A percentile compares a stretch with the other conserved stretches of the same genome.
Conservation (phyloP, 2,329 filamentous ascomycete species). For the Westerdykella ornata region DNA sequence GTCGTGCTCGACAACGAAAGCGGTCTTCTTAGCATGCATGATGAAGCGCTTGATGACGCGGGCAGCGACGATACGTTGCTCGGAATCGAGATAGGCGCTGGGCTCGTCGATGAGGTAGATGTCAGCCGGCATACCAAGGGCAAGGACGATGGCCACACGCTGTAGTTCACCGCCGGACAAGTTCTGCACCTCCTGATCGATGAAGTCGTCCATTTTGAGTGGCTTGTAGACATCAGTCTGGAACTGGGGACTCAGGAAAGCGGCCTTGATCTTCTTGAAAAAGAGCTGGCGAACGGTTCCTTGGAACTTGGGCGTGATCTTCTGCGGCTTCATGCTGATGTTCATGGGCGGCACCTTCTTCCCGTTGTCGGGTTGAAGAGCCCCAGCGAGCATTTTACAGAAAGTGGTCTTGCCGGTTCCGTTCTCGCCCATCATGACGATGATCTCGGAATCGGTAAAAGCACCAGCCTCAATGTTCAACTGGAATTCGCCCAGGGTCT, state of each 20-base stretch:
- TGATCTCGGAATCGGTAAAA: constrained; percentile 97
- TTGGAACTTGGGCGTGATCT: constrained; percentile 96
- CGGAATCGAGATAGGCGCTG: constrained; percentile 78
- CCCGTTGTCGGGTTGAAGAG: constrained; percentile 78
- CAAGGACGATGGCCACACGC: constrained; percentile 94
- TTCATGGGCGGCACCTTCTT: constrained; percentile 83
- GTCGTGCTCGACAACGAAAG: constrained; percentile 99
- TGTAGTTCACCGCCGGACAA: constrained; percentile 98
- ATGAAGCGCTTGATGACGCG: constrained; percentile 99
- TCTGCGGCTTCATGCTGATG: constrained; percentile 99
- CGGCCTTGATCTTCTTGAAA: constrained; percentile 99
- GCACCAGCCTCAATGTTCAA: constrained; percentile 72
- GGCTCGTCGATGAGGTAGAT: constrained; percentile 99
- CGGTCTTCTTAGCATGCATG: constrained; percentile 99
- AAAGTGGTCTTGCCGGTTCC: constrained; percentile 99
- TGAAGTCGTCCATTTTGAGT: constrained; percentile 98
- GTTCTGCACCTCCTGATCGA: constrained; percentile 99
- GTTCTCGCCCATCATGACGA: constrained; percentile 99
- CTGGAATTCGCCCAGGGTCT: constrained; percentile 84
- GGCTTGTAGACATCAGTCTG: constrained; percentile 99
- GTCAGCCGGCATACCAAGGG: constrained; percentile 91
- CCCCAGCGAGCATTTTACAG: constrained; percentile 90
- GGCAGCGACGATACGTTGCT: constrained; percentile 95
- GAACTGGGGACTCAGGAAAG: constrained; percentile 95
- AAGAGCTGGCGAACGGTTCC: constrained; percentile 96